Base-by-base conservation (phyloP, 2,329 filamentous ascomycete species). In the Leptographium galeiforme region DNA sequence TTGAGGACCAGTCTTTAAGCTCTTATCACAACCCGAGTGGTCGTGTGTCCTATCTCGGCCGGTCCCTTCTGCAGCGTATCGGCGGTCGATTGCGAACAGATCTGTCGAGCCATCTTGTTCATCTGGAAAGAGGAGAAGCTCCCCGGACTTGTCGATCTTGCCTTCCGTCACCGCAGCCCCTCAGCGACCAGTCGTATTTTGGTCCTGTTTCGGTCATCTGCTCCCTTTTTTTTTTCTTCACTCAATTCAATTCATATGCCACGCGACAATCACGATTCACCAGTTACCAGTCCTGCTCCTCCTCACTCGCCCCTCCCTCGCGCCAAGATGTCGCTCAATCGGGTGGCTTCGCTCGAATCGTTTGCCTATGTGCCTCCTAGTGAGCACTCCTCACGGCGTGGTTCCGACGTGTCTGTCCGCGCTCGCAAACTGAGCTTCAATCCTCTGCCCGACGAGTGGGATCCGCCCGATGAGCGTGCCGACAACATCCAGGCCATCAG, bases 401-500 rank as follows among this genome's bases (percentile, higher is more conserved):
- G 66, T 46, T 72, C 72, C 12, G 71, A 72, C 58, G 70, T 72
- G 34, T 76, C 73, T n/a, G 45, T 71, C 18, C 71, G 74, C 34
- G 68, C 72, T 12, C 69, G 72, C 49, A 74, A 72, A 55, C 66
- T 79, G 48, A 76, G 67, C 58, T 79, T 79, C 63, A 79, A 77
- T 60, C 75, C 76, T 8, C 63, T 79, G 19, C 76, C 76, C 5
- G 71, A 77, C 53, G 70, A 71, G 54, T 77, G 73, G 70, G 69
- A 77, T 60, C 70, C 73, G 34, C 63, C 67, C 6, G 63, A 66
- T 40, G 61, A 64, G 49, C 65, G 67, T 16, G 61, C 68, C n/a
- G 68, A 71, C 34, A 68, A 69, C 54, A 64, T 68, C n/a, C 69
- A 73, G 49, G 69, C 74, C 6, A 68, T 78, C 11, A 71, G 73